phyloP scores from a whole-genome alignment of 305 asterid species.

The Solanum chacoense region DNA sequence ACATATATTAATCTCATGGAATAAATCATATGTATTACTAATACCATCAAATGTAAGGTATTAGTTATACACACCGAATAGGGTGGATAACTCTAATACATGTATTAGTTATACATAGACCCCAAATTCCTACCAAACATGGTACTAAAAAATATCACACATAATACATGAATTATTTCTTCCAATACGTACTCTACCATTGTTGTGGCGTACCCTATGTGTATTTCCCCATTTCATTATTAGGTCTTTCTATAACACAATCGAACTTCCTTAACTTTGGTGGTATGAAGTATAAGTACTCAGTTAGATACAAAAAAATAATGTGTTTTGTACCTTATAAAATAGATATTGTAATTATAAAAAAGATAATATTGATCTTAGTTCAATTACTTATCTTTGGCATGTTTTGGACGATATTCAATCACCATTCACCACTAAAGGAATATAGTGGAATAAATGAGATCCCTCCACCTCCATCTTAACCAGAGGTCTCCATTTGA shows the following conservation, averaged over 20 bases:
- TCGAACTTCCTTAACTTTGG: background rate
- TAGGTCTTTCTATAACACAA: background rate
- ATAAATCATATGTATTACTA: too few species aligned
- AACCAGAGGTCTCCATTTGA: background rate
- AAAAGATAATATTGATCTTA: background rate
- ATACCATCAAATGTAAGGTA: too few species aligned
- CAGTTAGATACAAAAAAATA: background rate
- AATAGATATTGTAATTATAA: background rate
- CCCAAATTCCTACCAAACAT: too few species aligned
- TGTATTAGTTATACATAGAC: too few species aligned
- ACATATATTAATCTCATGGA: too few species aligned
- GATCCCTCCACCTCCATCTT: background rate
- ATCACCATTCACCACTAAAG: background rate
- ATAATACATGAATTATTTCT: too few species aligned
- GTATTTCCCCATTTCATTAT: background rate
- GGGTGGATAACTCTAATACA: too few species aligned
- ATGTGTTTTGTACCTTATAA: background rate
- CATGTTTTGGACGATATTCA: background rate
- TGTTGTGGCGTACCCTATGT: background rate
- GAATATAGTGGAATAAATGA: background rate
- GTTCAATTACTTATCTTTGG: background rate
- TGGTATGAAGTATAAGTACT: background rate
- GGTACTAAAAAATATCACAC: too few species aligned
- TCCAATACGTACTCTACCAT: background rate
- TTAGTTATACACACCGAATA: too few species aligned